A percentile compares a stretch with the other conserved stretches of the same genome.
Conservation (phyloP, 306 rosid genomes). For the Begonia loranthoides region DNA sequence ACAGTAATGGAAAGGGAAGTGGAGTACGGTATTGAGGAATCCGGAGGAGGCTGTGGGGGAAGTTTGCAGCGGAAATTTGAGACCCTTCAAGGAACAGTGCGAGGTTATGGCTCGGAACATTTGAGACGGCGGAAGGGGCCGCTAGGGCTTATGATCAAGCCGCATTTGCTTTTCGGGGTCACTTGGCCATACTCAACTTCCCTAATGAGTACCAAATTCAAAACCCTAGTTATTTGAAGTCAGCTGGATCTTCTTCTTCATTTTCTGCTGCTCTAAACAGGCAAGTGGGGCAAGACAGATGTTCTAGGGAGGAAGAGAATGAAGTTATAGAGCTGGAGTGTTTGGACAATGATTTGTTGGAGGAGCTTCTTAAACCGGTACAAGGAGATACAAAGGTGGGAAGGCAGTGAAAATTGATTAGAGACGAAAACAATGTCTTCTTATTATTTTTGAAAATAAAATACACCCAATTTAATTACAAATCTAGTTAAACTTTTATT, state of each 20-base stretch:
- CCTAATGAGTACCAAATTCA: slow-evolving; percentile 46
- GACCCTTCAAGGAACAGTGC: slow-evolving; percentile 80
- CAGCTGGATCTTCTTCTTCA: slow-evolving; percentile 14
- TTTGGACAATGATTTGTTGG: slow-evolving; percentile 50
- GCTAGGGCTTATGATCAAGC: slow-evolving; percentile 90
- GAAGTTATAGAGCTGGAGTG: slow-evolving; percentile 52
- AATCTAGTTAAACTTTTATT: no score
- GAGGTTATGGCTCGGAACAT: slow-evolving; percentile 77
- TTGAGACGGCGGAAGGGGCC: slow-evolving; percentile 71
- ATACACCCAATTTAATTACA: no score
- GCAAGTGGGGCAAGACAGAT: not conserved
- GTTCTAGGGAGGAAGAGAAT: not conserved
- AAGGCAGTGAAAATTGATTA: no score
- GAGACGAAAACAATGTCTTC: no score
- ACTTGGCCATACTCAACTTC: slow-evolving; percentile 71
- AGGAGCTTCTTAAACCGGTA: slow-evolving; percentile 46
- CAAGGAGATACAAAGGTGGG: slow-evolving; percentile 9
- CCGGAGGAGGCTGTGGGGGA: slow-evolving; percentile 84
- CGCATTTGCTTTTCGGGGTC: slow-evolving; percentile 72
- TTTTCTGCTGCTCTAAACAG: slow-evolving; percentile 3
- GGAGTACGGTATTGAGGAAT: slow-evolving; percentile 59
- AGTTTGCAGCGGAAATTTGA: slow-evolving; percentile 88
- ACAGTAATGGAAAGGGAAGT: slow-evolving; percentile 4
- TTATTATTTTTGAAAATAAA: no score
- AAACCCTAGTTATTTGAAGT: slow-evolving; percentile 3